phyloP scores from a whole-genome alignment of 805 yeast species.

The Suhomyces sp. region DNA sequence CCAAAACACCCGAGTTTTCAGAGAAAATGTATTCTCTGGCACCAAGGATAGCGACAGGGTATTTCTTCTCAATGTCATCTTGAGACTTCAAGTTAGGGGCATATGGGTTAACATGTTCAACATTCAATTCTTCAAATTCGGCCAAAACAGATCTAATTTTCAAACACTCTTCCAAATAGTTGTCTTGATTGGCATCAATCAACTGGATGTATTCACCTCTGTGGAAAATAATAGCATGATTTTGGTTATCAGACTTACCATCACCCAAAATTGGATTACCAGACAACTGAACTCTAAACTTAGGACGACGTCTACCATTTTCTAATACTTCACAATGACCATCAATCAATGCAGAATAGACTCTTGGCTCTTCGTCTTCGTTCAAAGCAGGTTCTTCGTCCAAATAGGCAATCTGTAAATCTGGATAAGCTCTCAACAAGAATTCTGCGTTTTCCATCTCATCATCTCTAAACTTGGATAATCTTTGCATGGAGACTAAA shows the following conservation, averaged over 20 bases:
- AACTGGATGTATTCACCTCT: constrained; percentile 84
- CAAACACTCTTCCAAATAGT: constrained; percentile 80
- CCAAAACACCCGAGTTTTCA: constrained; percentile 79
- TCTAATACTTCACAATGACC: constrained; percentile 70
- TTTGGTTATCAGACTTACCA: constrained; percentile 86
- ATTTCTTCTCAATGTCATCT: constrained; percentile 43
- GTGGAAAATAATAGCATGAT: constrained; percentile 73
- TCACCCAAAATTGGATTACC: constrained; percentile 87
- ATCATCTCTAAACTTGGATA: constrained; percentile 65
- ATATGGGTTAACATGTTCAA: constrained; percentile 78
- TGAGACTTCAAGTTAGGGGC: constrained; percentile 66
- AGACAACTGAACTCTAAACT: constrained; percentile 71
- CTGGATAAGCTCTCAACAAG: constrained; percentile 80
- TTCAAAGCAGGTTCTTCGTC: constrained; percentile 85
- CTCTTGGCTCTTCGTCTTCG: constrained; percentile 68
- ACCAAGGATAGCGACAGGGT: constrained; percentile 83
- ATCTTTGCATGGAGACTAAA: constrained; percentile 84
- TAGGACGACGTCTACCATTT: constrained; percentile 64
- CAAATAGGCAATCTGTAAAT: constrained; percentile 84
- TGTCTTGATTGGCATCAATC: constrained; percentile 86
- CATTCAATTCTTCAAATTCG: constrained; percentile 74
- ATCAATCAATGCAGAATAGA: constrained; percentile 75
- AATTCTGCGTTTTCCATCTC: constrained; percentile 80
- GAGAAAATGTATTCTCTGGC: constrained; percentile 86
- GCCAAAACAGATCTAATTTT: constrained; percentile 79